A percentile compares a stretch with the other conserved stretches of the same genome.
phyloP scores from a whole-genome alignment of 495 filamentous ascomycete genomes.

The Penicillium lividum region DNA sequence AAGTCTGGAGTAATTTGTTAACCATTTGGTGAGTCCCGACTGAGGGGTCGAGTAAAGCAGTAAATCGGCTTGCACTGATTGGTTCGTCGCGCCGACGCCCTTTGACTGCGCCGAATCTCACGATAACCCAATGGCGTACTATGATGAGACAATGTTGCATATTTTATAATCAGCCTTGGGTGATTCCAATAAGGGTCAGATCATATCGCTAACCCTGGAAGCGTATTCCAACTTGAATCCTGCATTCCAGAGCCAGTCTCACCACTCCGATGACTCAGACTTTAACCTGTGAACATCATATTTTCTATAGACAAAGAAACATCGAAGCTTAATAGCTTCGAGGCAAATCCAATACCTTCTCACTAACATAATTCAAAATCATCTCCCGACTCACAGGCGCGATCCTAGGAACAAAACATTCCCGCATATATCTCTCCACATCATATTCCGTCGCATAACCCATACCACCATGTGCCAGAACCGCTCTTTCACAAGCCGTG shows the following conservation, averaged over 20 bases:
- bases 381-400: conserved; percentile 76
- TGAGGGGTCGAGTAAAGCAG: not conserved
- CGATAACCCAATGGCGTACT: not conserved
- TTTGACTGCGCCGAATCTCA: not conserved
- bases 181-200: no score
- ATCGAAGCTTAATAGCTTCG: conserved; percentile 48
- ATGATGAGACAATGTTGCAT: not conserved
- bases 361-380: conserved; percentile 75
- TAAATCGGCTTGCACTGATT: not conserved
- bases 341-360: conserved; percentile 63
- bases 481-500: conserved; percentile 67
- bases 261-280: not conserved
- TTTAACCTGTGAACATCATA: not conserved
- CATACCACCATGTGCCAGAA: conserved; percentile 71
- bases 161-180: not conserved
- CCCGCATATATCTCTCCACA: conserved; percentile 73
- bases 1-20: not conserved
- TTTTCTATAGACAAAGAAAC: not conserved
- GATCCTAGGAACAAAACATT: conserved; percentile 72
- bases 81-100: not conserved
- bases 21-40: not conserved
- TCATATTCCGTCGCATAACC: conserved; percentile 78
- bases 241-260: no score
- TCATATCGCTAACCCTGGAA: no score
- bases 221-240: no score